Evolutionary conservation across 2,329 filamentous ascomycete species (phyloP), one percentile per base, ranked within the genome.

Genomic region (Drechslera avenae): DNA sequence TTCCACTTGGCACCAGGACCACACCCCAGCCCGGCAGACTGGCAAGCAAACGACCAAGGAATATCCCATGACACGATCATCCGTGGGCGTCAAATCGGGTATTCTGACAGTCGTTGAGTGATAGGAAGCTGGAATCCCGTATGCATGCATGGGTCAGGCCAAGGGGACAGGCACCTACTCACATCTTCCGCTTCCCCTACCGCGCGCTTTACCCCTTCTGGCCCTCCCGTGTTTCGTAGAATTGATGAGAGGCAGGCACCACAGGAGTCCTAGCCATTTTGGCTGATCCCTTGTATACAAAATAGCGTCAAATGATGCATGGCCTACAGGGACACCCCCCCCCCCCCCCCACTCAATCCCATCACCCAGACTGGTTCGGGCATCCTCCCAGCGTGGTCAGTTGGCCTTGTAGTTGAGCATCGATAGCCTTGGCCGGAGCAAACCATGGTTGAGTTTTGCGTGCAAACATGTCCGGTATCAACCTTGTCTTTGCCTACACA

Each of bases 21-120:
- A 39, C 36, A 44, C 43, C 43, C 37, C 37, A 18, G 34, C 34
- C 26, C 28, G 26, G 10, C 26, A 28, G 26, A 28, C 26, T 33
- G 41, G 30, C 17, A 4, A 44, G 37, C 40, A 56, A 49, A 41
- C 48, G 48, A 28, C 23, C 17, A 50, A 18, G 41, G 31, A 41
- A 33, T 30, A 28, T 53, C 33, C 42, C 46, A 48, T 42, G 18
- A 44, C 17, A 46, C 12, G 31, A 18, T 13, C n/a, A 16, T 40
- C 47, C 36, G 49, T 44, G 28, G 49, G 39, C 3, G 39, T 36
- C 13, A 30, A 16, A 12, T 12, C 8, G 23, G 16, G 30, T 21
- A n/a, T 23, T 39, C 34, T 45, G 31, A 44, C 51, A 55, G 39
- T 42, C 39, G 46, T 57, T 55, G 39, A 54, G 45, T 40, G 28